These are phyloP conservation scores for Selaginella tamariscina DNA, from an alignment of 75 land plant species.

Conservation along the genomic window DNA sequence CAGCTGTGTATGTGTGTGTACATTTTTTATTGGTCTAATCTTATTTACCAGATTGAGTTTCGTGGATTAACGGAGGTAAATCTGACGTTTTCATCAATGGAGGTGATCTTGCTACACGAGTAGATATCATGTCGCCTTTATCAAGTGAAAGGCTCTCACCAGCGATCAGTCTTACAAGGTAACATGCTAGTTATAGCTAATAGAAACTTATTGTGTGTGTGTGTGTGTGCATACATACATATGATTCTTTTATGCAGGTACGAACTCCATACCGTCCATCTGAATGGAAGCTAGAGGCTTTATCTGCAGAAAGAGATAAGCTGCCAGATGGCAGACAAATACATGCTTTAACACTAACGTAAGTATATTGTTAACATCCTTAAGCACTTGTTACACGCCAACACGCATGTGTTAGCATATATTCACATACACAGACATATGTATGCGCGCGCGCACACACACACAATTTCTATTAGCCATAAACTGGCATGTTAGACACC, in stretches of 20 bases:
- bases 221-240: neutral
- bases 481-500: too few relatives aligned
- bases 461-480: too few relatives aligned
- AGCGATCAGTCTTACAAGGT: constrained; percentile 54
- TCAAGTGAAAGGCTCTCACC: constrained; percentile 66
- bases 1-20: neutral
- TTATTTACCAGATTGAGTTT: constrained; percentile 45
- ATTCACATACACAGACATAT: too few relatives aligned
- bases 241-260: constrained; percentile 64
- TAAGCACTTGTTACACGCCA: too few relatives aligned
- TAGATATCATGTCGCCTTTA: constrained; percentile 53
- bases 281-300: constrained; percentile 48
- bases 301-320: constrained; percentile 60
- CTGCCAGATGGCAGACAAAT: constrained; percentile 78
- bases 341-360: constrained; percentile 64
- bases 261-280: constrained; percentile 68
- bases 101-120: constrained; percentile 59
- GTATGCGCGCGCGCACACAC: too few relatives aligned
- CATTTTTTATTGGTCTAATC: neutral
- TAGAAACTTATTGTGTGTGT: too few relatives aligned
- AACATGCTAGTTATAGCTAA: neutral
- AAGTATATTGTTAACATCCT: constrained; percentile 12
- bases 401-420: too few relatives aligned
- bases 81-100: constrained; percentile 62
- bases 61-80: constrained; percentile 56